A percentile compares a stretch with the other conserved stretches of the same genome.
phyloP scores from a whole-genome alignment of 202 grass and related monocot genomes.

The Zoysia matrella region DNA sequence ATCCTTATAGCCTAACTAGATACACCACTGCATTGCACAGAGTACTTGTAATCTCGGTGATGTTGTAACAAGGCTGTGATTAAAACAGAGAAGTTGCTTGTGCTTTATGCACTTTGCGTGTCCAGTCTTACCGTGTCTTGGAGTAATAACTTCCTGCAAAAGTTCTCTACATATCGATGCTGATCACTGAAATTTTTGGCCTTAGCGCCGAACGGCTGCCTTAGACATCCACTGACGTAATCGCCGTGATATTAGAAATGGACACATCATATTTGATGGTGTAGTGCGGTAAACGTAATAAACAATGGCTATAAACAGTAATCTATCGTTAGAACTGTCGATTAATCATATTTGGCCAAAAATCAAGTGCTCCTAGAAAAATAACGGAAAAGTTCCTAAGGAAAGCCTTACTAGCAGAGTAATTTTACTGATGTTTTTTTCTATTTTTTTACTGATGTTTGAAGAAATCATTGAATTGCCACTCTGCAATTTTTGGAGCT shows the following conservation, averaged over 20 bases:
- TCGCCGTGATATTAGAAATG: not conserved
- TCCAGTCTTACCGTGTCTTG: not conserved
- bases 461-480: not conserved
- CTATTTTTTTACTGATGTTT: not conserved
- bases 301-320: no score
- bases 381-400: no score
- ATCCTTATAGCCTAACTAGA: conserved; percentile 10
- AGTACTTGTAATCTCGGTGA: conserved; percentile 17
- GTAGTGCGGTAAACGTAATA: not conserved
- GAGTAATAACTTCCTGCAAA: conserved; percentile 1
- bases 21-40: conserved; percentile 27
- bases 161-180: not conserved
- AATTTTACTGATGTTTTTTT: no score
- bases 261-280: not conserved
- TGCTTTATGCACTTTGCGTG: not conserved
- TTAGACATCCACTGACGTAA: no score
- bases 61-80: conserved; percentile 43
- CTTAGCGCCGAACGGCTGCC: not conserved
- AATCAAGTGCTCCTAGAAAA: no score
- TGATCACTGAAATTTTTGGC: not conserved
- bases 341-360: no score
- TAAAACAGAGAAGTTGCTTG: conserved; percentile 32
- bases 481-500: no score
- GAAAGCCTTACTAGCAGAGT: no score
- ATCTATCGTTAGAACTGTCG: no score